phyloP scores from a whole-genome alignment of 345 rosid genomes.

The Eucalyptus urophylla region DNA sequence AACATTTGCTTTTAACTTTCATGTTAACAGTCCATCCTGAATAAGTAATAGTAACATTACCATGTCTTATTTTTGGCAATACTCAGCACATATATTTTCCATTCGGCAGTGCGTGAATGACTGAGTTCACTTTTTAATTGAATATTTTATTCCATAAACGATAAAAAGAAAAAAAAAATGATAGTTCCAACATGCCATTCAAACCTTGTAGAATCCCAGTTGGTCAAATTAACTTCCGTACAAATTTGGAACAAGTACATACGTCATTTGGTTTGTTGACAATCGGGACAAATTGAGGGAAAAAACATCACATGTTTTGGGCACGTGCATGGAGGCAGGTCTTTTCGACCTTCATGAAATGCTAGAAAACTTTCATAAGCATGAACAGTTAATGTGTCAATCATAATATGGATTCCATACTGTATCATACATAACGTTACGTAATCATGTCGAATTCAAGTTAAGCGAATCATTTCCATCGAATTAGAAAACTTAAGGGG shows the following conservation, averaged over 20 bases:
- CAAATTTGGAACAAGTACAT: not conserved
- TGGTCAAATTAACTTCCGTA: not conserved
- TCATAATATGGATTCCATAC: too few relatives aligned
- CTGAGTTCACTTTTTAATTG: not conserved
- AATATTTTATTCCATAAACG: not conserved
- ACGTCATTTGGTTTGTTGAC: not conserved
- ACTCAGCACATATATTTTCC: too few relatives aligned
- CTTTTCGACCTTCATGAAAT: not conserved
- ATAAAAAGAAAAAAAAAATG: not conserved
- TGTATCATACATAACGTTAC: too few relatives aligned
- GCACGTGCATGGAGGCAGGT: not conserved
- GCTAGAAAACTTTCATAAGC: not conserved
- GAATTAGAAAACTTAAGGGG: not conserved
- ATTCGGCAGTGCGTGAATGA: accelerated
- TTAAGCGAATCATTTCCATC: too few relatives aligned
- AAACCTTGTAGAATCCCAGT: not conserved
- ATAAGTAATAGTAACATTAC: not conserved
- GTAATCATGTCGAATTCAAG: too few relatives aligned
- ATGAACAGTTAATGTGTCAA: not conserved
- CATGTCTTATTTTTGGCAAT: not conserved
- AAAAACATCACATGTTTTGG: not conserved
- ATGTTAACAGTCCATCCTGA: not conserved
- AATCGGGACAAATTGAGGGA: not conserved
- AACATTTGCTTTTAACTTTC: not conserved
- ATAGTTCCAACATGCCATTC: not conserved